Evolutionary conservation across 2,329 filamentous ascomycete genomes (phyloP).

Genomic region (Peltaster fructicola): DNA sequence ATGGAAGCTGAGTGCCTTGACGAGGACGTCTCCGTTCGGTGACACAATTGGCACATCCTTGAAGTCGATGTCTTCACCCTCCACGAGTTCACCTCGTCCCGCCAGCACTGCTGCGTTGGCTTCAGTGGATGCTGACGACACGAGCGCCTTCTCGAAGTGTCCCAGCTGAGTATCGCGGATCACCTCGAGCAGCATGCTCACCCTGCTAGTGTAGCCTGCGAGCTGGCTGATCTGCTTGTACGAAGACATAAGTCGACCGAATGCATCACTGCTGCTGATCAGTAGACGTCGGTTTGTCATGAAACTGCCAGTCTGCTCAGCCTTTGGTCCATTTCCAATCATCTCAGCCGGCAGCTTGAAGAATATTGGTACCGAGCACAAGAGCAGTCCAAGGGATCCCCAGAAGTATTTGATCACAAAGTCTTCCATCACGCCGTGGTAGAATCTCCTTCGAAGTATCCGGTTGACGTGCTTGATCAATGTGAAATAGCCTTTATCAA

Average conservation of each 20-base stretch:
- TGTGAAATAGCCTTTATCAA: constrained; percentile 98
- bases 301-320: constrained; percentile 39
- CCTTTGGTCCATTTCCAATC: constrained; percentile 7
- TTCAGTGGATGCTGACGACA: constrained; percentile 69
- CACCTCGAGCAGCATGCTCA: constrained; percentile 75
- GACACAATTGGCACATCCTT: constrained; percentile 86
- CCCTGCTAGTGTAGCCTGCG: constrained; percentile 84
- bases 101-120: constrained; percentile 69
- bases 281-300: constrained; percentile 88
- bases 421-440: constrained; percentile 98
- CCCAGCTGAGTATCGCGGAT: constrained; percentile 86
- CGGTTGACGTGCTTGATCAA: constrained; percentile 98
- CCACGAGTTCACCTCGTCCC: constrained; percentile 63
- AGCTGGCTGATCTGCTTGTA: constrained; percentile 96
- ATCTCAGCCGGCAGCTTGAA: constrained; percentile 43
- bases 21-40: constrained; percentile 84
- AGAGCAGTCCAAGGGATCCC: constrained; percentile 77
- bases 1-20: constrained; percentile 70
- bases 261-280: constrained; percentile 83
- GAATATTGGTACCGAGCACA: constrained; percentile 92
- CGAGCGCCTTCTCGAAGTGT: constrained; percentile 89
- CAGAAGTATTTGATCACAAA: constrained; percentile 99
- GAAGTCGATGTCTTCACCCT: constrained; percentile 73
- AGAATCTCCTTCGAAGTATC: constrained; percentile 74
- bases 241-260: constrained; percentile 90